Conservation (phyloP, 345 rosid species). For the Hibiscus syriacus region DNA sequence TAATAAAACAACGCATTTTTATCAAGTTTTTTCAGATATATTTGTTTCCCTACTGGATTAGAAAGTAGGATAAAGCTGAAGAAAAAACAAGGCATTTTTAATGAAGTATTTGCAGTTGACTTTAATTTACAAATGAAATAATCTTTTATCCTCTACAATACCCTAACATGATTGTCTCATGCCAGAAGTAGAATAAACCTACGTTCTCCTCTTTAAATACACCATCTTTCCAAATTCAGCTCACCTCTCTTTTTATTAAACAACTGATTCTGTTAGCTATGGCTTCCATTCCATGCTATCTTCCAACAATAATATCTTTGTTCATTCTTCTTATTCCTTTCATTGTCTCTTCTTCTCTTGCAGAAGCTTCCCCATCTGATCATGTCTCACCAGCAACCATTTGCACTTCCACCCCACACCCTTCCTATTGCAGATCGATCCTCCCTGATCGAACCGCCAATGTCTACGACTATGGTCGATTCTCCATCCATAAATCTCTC, state of each 20-base stretch:
- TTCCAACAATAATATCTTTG: not conserved
- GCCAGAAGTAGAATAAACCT: not conserved
- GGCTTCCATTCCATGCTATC: not conserved
- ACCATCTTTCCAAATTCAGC: not conserved
- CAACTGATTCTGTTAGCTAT: not conserved
- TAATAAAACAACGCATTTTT: too few species aligned
- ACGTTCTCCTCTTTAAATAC: not conserved
- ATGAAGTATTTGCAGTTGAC: not conserved
- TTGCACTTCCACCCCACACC: slow-evolving; percentile 50
- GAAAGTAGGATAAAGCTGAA: too few species aligned
- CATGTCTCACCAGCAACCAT: slow-evolving; percentile 22
- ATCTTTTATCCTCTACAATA: not conserved
- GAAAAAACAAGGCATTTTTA: too few species aligned
- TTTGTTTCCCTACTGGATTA: too few species aligned
- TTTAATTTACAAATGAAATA: not conserved
- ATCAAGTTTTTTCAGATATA: too few species aligned
- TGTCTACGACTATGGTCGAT: slow-evolving; percentile 47
- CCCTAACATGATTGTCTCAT: not conserved
- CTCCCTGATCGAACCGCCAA: slow-evolving; percentile 40
- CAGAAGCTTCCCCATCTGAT: not conserved
- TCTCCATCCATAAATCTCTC: slow-evolving; percentile 48
- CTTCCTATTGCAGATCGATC: slow-evolving; percentile 39
- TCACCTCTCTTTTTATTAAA: not conserved
- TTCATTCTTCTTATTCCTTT: slow-evolving; percentile 2
- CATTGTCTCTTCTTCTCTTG: slow-evolving; percentile 3